These are phyloP conservation scores for Sclerotinia minor DNA, from an alignment of 2,329 filamentous ascomycete genomes.

Conservation along the genomic window DNA sequence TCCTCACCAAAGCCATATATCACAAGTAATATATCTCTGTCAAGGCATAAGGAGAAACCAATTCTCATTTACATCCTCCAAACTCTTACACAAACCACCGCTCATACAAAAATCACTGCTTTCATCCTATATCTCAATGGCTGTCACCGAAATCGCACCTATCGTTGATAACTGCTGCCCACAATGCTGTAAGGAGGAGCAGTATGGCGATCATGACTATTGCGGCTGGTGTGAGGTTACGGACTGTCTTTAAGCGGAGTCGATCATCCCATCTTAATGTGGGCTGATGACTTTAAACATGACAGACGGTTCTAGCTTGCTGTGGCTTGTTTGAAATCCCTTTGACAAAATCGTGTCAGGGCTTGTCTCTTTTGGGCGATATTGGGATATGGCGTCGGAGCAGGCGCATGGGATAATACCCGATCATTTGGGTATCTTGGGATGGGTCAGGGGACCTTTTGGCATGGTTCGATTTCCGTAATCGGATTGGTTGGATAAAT, in stretches of 20 bases:
- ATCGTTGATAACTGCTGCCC: conserved; percentile 54
- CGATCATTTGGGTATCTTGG: conserved; percentile 10
- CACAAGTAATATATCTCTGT: neutral
- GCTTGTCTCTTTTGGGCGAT: conserved; percentile 6
- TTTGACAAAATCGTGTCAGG: neutral
- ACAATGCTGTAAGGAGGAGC: conserved; percentile 53
- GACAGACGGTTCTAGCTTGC: neutral
- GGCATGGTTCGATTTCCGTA: neutral
- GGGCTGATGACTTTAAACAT: conserved; percentile 6
- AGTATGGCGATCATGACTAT: conserved; percentile 52
- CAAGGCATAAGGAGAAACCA: neutral
- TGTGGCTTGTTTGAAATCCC: neutral
- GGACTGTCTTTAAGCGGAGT: conserved; percentile 33
- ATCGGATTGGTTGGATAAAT: neutral
- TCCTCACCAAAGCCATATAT: neutral
- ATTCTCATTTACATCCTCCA: neutral
- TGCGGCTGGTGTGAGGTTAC: conserved; percentile 49
- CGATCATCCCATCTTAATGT: neutral
- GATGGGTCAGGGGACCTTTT: neutral
- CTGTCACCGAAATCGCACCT: conserved; percentile 46
- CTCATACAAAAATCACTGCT: neutral
- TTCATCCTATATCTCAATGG: conserved; percentile 41
- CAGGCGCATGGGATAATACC: conserved; percentile 3
- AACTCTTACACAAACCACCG: neutral
- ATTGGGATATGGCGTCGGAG: conserved; percentile 12